These are phyloP conservation scores for Calonectria pseudoreteaudii DNA, from an alignment of 2,329 filamentous ascomycete species.

Conservation along the genomic window DNA sequence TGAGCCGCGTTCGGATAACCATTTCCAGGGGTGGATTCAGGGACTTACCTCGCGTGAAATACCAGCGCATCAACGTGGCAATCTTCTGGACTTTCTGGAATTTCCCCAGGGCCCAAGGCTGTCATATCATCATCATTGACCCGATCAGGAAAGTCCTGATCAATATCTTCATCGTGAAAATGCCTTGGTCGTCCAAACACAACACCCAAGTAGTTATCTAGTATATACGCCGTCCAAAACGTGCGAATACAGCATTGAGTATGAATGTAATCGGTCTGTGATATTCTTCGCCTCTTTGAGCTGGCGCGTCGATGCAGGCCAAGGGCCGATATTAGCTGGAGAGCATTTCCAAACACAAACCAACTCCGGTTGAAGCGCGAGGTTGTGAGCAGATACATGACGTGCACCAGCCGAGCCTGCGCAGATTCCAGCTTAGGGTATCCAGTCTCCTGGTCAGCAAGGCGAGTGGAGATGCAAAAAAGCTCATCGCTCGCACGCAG, in stretches of 20 bases:
- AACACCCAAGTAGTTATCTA: conserved; percentile 74
- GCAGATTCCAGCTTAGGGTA: conserved; percentile 66
- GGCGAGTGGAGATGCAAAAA: conserved; percentile 54
- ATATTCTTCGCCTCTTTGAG: conserved; percentile 32
- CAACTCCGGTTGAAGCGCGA: conserved; percentile 71
- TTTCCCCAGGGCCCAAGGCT: conserved; percentile 48
- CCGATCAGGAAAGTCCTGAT: conserved; percentile 67
- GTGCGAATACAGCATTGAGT: conserved; percentile 66
- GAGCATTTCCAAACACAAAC: conserved; percentile 68
- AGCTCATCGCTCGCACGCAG: conserved; percentile 53
- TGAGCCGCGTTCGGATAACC: not conserved
- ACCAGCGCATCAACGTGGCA: conserved; percentile 63
- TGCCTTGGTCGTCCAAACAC: conserved; percentile 70
- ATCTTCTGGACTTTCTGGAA: conserved; percentile 49
- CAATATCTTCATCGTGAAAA: conserved; percentile 73
- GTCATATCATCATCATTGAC: conserved; percentile 70
- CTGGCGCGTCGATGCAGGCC: conserved; percentile 48
- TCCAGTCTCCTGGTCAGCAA: conserved; percentile 63
- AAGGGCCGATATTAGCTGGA: conserved; percentile 63
- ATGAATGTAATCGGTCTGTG: conserved; percentile 54
- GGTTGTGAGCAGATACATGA: conserved; percentile 68
- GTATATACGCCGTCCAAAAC: conserved; percentile 72
- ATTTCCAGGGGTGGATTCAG: not conserved
- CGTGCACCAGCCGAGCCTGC: conserved; percentile 68
- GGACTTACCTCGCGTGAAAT: conserved; percentile 55